These are phyloP conservation scores for Xylariaceae sp. DNA, from an alignment of 2,329 filamentous ascomycete genomes.

Conservation along the genomic window DNA sequence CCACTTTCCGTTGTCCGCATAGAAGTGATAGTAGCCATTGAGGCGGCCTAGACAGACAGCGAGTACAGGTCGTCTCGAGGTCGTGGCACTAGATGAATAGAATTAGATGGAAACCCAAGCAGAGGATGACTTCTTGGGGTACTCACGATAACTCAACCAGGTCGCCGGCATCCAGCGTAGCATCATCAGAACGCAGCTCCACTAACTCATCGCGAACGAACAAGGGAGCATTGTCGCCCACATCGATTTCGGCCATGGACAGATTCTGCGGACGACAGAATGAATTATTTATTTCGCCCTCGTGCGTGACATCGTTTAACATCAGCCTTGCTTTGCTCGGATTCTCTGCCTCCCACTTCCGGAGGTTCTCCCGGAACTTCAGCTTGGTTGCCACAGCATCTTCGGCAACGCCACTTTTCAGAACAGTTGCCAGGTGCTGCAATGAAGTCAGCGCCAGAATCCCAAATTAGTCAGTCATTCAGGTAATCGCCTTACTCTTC, in stretches of 20 bases:
- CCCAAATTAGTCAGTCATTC: neutral
- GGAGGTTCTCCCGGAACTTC: conserved; percentile 39
- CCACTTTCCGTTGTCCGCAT: conserved; percentile 47
- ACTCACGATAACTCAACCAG: conserved; percentile 45
- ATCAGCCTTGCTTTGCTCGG: conserved; percentile 23
- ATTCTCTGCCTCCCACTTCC: conserved; percentile 39
- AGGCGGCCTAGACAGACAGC: conserved; percentile 50
- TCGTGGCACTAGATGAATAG: conserved; percentile 26
- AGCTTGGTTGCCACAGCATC: conserved; percentile 1
- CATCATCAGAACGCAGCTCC: conserved; percentile 33
- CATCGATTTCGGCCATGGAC: conserved; percentile 28
- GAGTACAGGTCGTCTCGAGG: conserved; percentile 44
- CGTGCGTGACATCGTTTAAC: conserved; percentile 28
- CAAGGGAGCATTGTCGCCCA: conserved; percentile 26
- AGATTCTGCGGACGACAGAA: conserved; percentile 35
- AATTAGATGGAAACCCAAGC: conserved; percentile 12
- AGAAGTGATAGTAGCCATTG: conserved; percentile 49
- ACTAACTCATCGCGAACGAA: conserved; percentile 36
- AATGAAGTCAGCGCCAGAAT: conserved; percentile 11
- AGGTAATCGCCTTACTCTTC: conserved; percentile 22
- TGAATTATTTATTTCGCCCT: conserved; percentile 32
- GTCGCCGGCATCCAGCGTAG: conserved; percentile 40
- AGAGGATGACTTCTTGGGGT: neutral
- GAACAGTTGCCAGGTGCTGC: conserved; percentile 28
- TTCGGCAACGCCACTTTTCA: conserved; percentile 1